Conservation (phyloP, 2,329 filamentous ascomycete genomes). For the Exophiala aquamarina region DNA sequence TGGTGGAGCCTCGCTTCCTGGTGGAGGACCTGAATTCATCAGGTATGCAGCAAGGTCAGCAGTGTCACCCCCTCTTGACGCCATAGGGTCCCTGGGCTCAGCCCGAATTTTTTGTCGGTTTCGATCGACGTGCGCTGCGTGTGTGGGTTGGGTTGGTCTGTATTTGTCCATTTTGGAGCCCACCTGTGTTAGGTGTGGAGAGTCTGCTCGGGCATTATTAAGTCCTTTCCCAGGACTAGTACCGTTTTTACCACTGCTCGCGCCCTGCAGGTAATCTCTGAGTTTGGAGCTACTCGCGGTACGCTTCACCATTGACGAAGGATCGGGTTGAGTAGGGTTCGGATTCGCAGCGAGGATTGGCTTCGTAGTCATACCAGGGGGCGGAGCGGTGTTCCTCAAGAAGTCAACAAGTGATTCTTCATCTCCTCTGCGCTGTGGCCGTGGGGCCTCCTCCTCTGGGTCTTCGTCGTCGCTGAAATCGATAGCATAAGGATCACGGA, state of each 20-base stretch:
- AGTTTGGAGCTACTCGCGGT: slow-evolving; percentile 23
- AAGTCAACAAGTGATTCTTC: slow-evolving; percentile 52
- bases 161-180: slow-evolving; percentile 35
- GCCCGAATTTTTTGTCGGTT: slow-evolving; percentile 32
- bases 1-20: slow-evolving; percentile 12
- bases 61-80: slow-evolving; percentile 45
- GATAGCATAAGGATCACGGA: slow-evolving; percentile 91
- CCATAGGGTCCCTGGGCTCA: slow-evolving; percentile 17
- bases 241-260: slow-evolving; percentile 9
- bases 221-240: slow-evolving; percentile 5
- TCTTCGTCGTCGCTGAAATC: slow-evolving; percentile 71
- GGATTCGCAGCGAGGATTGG: slow-evolving; percentile 26
- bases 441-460: slow-evolving; percentile 52
- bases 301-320: slow-evolving; percentile 11
- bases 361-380: slow-evolving; percentile 33
- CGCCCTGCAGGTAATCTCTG: slow-evolving; percentile 19
- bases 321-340: slow-evolving; percentile 8
- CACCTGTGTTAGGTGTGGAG: slow-evolving; percentile 26
- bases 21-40: slow-evolving; percentile 65
- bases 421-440: slow-evolving; percentile 31
- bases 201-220: slow-evolving; percentile 23
- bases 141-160: slow-evolving; percentile 34
- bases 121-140: slow-evolving; percentile 39
- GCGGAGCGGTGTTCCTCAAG: slow-evolving; percentile 45
- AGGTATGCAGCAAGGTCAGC: slow-evolving; percentile 73